Conservation (phyloP, 208 protist species). For the Trichomonas vaginalis region DNA sequence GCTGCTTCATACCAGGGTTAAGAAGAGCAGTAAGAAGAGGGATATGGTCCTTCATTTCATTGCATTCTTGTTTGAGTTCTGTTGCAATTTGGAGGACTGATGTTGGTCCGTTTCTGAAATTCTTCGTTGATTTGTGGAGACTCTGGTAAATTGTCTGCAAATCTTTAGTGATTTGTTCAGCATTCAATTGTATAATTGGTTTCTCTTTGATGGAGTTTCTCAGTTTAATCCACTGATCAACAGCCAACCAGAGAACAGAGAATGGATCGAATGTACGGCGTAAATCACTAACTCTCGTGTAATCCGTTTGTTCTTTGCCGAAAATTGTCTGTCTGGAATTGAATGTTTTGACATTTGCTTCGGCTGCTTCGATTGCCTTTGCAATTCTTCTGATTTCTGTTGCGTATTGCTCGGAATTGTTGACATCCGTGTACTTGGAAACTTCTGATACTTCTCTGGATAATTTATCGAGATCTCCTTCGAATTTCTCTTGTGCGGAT, state of each 20-base stretch:
- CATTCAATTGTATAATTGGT: conserved; percentile 22
- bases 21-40: conserved; percentile 74
- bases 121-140: not conserved
- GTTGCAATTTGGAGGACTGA: not conserved
- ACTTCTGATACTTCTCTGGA: not conserved
- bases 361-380: not conserved
- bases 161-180: conserved; percentile 26
- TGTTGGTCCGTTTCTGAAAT: conserved; percentile 8
- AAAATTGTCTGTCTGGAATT: conserved; percentile 23
- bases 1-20: conserved; percentile 50
- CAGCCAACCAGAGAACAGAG: conserved; percentile 17
- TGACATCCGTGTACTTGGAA: not conserved
- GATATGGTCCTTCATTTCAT: conserved; percentile 75
- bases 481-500: not conserved
- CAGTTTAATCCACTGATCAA: conserved; percentile 14
- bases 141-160: not conserved
- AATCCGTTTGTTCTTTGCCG: conserved; percentile 27
- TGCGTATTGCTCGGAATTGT: not conserved
- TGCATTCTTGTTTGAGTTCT: conserved; percentile 49
- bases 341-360: not conserved
- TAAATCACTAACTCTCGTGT: conserved; percentile 10
- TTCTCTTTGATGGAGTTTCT: not conserved
- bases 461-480: not conserved
- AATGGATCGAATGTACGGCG: conserved; percentile 23
- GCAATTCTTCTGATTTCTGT: not conserved